Evolutionary conservation across 306 rosid genomes (phyloP).

Genomic region (Amphicarpaea edgeworthii): DNA sequence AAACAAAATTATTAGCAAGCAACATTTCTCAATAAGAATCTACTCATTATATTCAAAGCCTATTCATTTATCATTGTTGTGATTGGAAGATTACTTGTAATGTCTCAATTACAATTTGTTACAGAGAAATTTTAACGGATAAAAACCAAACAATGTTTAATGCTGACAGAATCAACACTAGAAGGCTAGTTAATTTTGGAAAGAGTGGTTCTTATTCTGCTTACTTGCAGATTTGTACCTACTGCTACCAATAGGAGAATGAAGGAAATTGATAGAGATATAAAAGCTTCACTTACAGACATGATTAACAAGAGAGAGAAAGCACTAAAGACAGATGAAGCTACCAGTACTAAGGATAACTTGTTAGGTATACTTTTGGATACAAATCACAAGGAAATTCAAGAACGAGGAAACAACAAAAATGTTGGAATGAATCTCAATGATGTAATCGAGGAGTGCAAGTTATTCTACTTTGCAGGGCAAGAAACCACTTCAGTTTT

Average conservation of each 20-base stretch:
- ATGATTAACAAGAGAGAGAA: neutral
- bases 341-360: neutral
- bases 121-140: neutral
- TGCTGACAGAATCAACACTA: neutral
- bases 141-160: neutral
- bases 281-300: neutral
- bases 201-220: neutral
- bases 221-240: neutral
- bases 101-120: neutral
- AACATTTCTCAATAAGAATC: too few species aligned
- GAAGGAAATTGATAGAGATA: constrained; percentile 10
- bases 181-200: neutral
- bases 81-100: neutral
- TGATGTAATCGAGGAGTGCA: constrained; percentile 2
- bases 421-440: neutral
- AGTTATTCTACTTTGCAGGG: constrained; percentile 19
- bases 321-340: neutral
- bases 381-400: neutral
- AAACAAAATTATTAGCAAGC: neutral
- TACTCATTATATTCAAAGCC: too few species aligned
- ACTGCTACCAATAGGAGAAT: constrained; percentile 2
- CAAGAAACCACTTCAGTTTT: neutral
- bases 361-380: neutral
- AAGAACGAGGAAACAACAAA: neutral
- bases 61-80: too few species aligned